Conservation (phyloP, 192 early-diverging fungal genomes). For the Phlyctochytrium planicorne region DNA sequence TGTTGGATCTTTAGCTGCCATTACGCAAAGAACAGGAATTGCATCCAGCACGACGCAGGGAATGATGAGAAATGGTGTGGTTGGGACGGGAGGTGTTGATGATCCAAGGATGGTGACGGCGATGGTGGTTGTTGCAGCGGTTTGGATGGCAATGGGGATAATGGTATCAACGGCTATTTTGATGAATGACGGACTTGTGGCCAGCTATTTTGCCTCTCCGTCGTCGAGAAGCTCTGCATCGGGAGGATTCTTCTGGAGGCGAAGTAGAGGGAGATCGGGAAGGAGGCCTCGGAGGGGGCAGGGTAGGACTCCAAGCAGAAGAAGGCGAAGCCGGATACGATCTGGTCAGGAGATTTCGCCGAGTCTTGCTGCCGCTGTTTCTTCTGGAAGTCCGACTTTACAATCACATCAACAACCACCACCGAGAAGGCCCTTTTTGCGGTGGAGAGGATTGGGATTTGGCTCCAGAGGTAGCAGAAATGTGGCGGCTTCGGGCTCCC, state of each 20-base stretch:
- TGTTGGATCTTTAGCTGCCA: slow-evolving; percentile 3
- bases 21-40: not conserved
- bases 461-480: not conserved
- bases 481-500: not conserved
- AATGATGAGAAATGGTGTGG: not conserved
- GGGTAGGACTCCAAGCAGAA: not conserved
- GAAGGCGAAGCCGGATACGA: not conserved
- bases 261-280: too few species aligned
- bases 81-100: not conserved
- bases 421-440: not conserved
- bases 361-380: not conserved
- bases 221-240: too few species aligned
- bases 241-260: too few species aligned
- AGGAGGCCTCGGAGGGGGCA: not conserved
- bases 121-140: slow-evolving; percentile 3
- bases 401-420: not conserved
- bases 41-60: not conserved
- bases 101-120: slow-evolving; percentile 7
- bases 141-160: not conserved
- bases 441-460: slow-evolving; percentile 2
- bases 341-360: not conserved
- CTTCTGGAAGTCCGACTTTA: too few species aligned
- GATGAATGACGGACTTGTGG: slow-evolving; percentile 4
- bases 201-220: slow-evolving; percentile 5
- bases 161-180: slow-evolving; percentile 7